A percentile compares a stretch with the other conserved stretches of the same genome.
phyloP scores from a whole-genome alignment of 768 basidiomycete species.

The Lactifluus echinatus region DNA sequence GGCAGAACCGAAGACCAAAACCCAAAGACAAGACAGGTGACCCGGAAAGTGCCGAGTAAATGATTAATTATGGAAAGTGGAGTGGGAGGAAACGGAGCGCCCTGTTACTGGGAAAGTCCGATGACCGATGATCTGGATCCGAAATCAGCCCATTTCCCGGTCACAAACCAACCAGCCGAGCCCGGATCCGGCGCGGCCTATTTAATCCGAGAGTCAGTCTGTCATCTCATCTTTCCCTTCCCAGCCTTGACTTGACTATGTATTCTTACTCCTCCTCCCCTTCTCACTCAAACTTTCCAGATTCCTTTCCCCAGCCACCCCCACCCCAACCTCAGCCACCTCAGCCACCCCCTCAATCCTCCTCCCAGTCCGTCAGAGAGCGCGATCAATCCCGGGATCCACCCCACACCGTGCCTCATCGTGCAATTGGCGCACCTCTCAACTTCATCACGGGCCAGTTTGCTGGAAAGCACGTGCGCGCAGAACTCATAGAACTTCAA shows the following conservation, averaged over 20 bases:
- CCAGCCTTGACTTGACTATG: constrained; percentile 10
- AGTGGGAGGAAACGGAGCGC: constrained; percentile 11
- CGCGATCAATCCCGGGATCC: constrained; percentile 11
- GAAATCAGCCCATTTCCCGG: constrained; percentile 8
- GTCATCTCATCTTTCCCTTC: neutral
- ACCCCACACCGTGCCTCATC: constrained; percentile 1
- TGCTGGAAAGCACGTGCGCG: constrained; percentile 24
- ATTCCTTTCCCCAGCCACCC: constrained; percentile 2
- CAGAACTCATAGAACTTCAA: constrained; percentile 24
- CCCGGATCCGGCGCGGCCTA: constrained; percentile 12
- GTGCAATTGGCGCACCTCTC: constrained; percentile 24
- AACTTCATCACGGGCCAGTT: constrained; percentile 26
- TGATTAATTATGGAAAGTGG: too few relatives aligned
- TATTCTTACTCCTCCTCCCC: constrained; percentile 1
- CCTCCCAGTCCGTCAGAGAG: neutral
- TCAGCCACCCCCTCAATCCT: neutral
- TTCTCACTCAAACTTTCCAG: constrained; percentile 1
- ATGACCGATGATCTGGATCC: constrained; percentile 1
- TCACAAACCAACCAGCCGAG: neutral
- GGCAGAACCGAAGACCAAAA: too few relatives aligned
- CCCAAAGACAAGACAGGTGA: neutral
- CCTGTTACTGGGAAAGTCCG: constrained; percentile 10
- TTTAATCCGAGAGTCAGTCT: constrained; percentile 8
- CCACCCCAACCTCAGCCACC: neutral
- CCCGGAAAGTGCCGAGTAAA: neutral